Evolutionary conservation across 2,329 filamentous ascomycete genomes (phyloP), one percentile per base, ranked within the genome.

Genomic region (Clarireedia sp.): DNA sequence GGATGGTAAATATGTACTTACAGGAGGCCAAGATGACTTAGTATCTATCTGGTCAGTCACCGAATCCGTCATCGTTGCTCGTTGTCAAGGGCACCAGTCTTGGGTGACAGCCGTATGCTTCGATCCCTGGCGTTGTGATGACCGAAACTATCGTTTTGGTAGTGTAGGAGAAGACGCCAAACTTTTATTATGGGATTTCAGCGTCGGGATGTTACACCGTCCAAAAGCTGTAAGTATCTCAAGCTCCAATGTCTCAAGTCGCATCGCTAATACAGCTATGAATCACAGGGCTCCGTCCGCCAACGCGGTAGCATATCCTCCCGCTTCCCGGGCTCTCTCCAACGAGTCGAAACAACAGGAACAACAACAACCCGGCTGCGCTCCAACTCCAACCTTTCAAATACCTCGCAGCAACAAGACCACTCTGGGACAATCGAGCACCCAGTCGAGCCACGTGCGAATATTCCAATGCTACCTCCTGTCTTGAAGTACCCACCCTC

Each of bases 51-150:
- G 94, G 94, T 94, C 86, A 16, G 78, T 96, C 38, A 80, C 84
- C 41, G 94, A 97, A 66, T 84, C 83, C 46, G 82, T 85, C 52
- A 83, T 99, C 49, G 86, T 99, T 49, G 94, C 92, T 17, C 83
- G 94, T 60, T 97, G 94, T 69, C 90, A 95, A 67, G 94, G 94
- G 3, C 94, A 99, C 71, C 87, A 95, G 61, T 96, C 90, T 4
- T 99, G 90, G 90, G 91, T 99, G 0, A 90, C 90, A 3, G 84
- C 86, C 16, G 89, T 99, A 40, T 89, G 90, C 3, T 99, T 97
- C 69, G 94, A 99, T 69, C 90, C 90, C 0, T 99, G 94, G 94
- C 82, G 91, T 60, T 99, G 94, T 67, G 94, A 99, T 67, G 90
- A 95, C 68, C 83, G 87, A 64, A 97, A 90, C 65, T 99, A 99